Conservation (phyloP, 306 rosid genomes). For the Gastrolobium villosum region DNA sequence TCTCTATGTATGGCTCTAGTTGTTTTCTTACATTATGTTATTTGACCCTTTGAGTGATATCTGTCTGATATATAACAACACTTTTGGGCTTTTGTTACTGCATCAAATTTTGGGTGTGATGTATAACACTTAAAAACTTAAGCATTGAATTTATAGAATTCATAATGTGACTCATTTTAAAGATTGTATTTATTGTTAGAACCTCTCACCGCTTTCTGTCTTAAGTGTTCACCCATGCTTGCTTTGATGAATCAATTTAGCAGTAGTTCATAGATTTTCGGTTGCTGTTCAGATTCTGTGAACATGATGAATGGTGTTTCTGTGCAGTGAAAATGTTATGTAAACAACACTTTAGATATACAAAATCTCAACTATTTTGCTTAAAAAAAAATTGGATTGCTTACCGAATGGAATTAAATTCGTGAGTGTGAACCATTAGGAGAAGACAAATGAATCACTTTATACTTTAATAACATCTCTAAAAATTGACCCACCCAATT, state of each 20-base stretch:
- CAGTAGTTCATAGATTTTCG: not conserved
- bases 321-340: not conserved
- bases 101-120: conserved; percentile 23
- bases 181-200: not conserved
- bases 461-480: too few species aligned
- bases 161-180: conserved; percentile 15
- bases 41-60: not conserved
- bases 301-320: conserved; percentile 1
- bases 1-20: conserved; percentile 71
- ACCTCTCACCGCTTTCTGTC: not conserved
- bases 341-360: not conserved
- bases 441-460: too few species aligned
- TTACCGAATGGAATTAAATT: too few species aligned
- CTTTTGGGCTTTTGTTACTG: not conserved
- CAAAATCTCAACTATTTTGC: not conserved
- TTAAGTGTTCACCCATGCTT: not conserved
- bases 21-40: conserved; percentile 38
- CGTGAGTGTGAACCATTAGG: too few species aligned
- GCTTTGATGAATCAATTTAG: not conserved
- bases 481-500: too few species aligned
- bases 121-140: not conserved
- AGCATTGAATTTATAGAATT: conserved; percentile 20
- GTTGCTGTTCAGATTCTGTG: not conserved
- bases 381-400: too few species aligned
- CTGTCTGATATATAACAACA: not conserved